phyloP scores from a whole-genome alignment of 1,139 yeast species.

The Pichia sp. region DNA sequence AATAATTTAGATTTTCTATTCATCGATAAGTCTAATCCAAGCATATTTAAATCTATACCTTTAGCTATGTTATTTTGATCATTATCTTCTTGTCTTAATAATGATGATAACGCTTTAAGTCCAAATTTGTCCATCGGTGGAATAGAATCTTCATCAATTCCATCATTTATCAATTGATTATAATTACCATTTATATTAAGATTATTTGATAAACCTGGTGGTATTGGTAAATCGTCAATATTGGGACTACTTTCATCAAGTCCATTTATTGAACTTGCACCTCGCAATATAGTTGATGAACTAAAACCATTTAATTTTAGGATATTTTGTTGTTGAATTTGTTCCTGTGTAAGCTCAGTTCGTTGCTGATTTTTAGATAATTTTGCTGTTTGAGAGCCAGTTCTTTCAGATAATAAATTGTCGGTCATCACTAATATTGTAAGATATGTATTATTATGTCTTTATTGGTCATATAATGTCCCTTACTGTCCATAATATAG shows the following conservation, averaged over 20 bases:
- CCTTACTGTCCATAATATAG: no score
- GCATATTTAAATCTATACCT: constrained; percentile 74
- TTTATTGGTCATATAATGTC: no score
- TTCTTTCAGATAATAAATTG: constrained; percentile 1
- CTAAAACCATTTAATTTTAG: constrained; percentile 16
- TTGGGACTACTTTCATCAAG: not conserved
- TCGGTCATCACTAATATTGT: not conserved
- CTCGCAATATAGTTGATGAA: constrained; percentile 10
- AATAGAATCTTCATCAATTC: constrained; percentile 6
- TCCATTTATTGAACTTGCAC: not conserved
- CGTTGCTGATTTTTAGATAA: constrained; percentile 5
- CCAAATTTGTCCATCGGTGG: constrained; percentile 56
- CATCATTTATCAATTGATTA: not conserved
- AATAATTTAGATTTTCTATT: constrained; percentile 40
- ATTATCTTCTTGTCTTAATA: constrained; percentile 60
- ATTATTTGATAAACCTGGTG: constrained; percentile 1
- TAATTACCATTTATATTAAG: not conserved
- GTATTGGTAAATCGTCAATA: not conserved
- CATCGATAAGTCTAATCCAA: constrained; percentile 58
- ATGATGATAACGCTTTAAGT: constrained; percentile 60
- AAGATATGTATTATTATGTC: no score
- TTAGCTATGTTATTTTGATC: constrained; percentile 68
- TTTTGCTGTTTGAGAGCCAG: constrained; percentile 5
- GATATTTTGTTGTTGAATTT: constrained; percentile 18
- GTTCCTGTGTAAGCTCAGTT: constrained; percentile 15